phyloP scores from a whole-genome alignment of 202 grass and related monocot genomes.

The Miscanthus sacchariflorus region DNA sequence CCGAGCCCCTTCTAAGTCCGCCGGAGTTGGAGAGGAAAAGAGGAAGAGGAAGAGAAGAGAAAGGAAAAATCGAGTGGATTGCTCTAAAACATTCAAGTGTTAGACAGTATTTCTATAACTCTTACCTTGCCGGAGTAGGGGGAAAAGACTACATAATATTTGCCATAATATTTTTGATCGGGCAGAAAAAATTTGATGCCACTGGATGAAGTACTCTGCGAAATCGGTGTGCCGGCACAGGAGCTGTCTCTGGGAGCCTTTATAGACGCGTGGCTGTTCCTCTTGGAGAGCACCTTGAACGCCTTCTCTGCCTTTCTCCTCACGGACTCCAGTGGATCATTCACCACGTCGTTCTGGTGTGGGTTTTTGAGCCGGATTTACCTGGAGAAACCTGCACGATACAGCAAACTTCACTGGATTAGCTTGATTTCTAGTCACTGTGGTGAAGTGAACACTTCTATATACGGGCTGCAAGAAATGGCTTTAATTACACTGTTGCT shows the following conservation, averaged over 20 bases:
- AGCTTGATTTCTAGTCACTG: background rate
- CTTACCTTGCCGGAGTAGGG: no score
- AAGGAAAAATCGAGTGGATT: no score
- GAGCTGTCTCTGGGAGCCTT: constrained; percentile 50
- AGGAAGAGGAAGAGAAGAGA: no score
- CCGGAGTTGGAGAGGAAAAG: no score
- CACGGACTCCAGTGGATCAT: constrained; percentile 52
- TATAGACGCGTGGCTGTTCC: constrained; percentile 45
- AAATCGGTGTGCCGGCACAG: background rate
- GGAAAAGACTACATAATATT: no score
- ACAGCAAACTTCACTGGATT: background rate
- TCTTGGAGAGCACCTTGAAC: constrained; percentile 70
- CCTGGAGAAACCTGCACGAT: constrained; percentile 62
- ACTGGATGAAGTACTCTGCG: constrained; percentile 39
- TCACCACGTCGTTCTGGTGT: constrained; percentile 34
- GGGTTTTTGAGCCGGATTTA: constrained; percentile 42
- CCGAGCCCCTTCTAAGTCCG: no score
- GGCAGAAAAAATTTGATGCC: constrained; percentile 39
- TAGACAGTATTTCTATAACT: no score
- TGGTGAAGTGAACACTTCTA: background rate
- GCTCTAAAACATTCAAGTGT: no score
- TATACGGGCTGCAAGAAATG: constrained; percentile 12
- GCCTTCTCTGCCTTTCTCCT: constrained; percentile 75
- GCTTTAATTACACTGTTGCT: constrained; percentile 56
- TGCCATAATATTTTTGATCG: no score